Evolutionary conservation across 257 asterid genomes (phyloP).

Genomic region (Solanum chaucha): DNA sequence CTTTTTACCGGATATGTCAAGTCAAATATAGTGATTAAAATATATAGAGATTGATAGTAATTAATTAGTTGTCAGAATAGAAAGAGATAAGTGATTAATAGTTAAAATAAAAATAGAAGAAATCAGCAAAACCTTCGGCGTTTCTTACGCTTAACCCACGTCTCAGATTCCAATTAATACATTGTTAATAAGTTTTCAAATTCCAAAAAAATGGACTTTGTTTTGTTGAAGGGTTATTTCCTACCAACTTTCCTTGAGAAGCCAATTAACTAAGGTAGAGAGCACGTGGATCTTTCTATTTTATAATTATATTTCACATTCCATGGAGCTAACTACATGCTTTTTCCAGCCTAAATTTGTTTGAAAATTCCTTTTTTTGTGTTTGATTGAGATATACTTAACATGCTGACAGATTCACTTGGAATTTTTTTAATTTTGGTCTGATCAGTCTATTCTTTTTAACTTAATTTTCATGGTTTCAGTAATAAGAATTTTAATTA

Average conservation of each 20-base stretch:
- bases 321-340: slow-evolving; percentile 7
- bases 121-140: slow-evolving; percentile 62
- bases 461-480: background rate
- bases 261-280: background rate
- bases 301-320: slow-evolving; percentile 33
- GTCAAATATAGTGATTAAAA: background rate
- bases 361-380: background rate
- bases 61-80: slow-evolving; percentile 52
- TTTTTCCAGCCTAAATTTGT: background rate
- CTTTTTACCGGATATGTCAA: background rate
- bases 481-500: background rate
- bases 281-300: slow-evolving; percentile 41
- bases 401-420: background rate
- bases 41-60: slow-evolving; percentile 24
- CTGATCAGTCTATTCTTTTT: background rate
- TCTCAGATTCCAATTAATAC: slow-evolving; percentile 36
- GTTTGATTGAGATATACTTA: background rate
- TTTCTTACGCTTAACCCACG: slow-evolving; percentile 61
- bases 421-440: background rate
- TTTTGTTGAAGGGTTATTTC: slow-evolving; percentile 16
- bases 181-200: background rate
- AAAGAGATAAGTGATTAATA: background rate
- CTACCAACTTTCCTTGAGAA: slow-evolving; percentile 27
- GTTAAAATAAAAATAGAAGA: background rate
- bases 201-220: background rate